Percentiles rank a stretch among this genome's conserved stretches.
These are phyloP conservation scores for Harringtonia aguacate DNA, from an alignment of 2,329 filamentous ascomycete species.

Conservation along the genomic window DNA sequence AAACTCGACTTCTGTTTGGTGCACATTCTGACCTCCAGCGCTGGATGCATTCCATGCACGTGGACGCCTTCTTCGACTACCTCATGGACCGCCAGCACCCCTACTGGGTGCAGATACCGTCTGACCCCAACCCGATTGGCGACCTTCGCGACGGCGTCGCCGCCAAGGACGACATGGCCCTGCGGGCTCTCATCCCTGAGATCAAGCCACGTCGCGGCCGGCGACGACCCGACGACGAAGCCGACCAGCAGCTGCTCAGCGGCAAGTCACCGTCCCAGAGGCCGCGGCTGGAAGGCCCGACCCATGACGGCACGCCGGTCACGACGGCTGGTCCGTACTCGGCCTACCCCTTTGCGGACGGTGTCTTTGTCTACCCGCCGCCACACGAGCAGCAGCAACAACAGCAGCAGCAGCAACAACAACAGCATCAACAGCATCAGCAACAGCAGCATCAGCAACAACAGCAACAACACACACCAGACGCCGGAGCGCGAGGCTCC, in stretches of 20 bases:
- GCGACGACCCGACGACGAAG: conserved; percentile 52
- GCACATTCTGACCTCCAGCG: conserved; percentile 37
- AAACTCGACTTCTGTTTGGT: too few species aligned
- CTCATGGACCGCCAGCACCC: conserved; percentile 65
- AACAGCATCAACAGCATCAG: not conserved
- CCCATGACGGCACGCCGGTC: conserved; percentile 8
- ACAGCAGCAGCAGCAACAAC: not conserved
- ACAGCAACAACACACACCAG: not conserved
- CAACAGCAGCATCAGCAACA: not conserved
- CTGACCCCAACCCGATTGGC: conserved; percentile 49
- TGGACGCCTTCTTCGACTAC: conserved; percentile 91
- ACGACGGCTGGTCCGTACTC: conserved; percentile 18
- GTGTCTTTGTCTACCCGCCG: conserved; percentile 25
- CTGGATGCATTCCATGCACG: conserved; percentile 95
- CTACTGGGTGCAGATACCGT: conserved; percentile 71
- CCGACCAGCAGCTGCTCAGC: conserved; percentile 22
- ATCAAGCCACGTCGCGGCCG: conserved; percentile 52
- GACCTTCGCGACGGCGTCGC: conserved; percentile 71
- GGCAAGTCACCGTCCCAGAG: conserved; percentile 44
- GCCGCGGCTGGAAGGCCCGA: conserved; percentile 33
- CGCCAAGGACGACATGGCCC: conserved; percentile 78
- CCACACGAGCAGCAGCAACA: not conserved
- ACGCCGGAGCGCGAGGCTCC: not conserved
- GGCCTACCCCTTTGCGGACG: conserved; percentile 20
- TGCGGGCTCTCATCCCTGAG: conserved; percentile 74